Conservation (phyloP, 228 moss, liverwort and hornwort species). For the Sphagnum magellanicum region DNA sequence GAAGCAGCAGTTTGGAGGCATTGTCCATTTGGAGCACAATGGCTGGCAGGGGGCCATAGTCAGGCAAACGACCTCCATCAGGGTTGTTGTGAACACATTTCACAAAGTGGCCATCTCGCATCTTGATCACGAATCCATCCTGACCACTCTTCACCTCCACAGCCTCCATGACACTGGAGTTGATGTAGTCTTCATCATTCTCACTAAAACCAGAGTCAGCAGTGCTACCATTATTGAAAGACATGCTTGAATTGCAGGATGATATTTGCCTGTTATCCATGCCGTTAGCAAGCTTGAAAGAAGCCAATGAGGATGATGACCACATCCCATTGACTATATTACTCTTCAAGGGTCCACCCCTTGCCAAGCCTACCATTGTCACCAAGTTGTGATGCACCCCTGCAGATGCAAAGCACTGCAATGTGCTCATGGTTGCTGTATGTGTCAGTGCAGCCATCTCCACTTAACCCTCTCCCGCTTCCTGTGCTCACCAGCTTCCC, state of each 20-base stretch:
- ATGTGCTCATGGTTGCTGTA: constrained; percentile 26
- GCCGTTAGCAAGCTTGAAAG: constrained; percentile 10
- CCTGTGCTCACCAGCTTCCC: no score
- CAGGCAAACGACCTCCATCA: constrained; percentile 68
- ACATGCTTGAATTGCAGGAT: constrained; percentile 75
- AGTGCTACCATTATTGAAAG: constrained; percentile 70
- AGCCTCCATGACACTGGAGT: constrained; percentile 71
- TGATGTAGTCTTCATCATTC: constrained; percentile 74
- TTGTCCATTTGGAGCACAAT: constrained; percentile 84
- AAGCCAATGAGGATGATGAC: constrained; percentile 2
- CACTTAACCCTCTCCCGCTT: background rate
- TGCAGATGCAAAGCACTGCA: constrained; percentile 23
- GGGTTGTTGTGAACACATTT: constrained; percentile 83
- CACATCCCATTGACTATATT: constrained; percentile 5
- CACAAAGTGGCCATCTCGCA: constrained; percentile 73
- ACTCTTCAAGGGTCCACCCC: background rate
- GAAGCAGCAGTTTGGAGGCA: constrained; percentile 69
- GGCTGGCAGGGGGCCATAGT: constrained; percentile 78
- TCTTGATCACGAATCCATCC: constrained; percentile 80
- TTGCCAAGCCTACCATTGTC: constrained; percentile 1
- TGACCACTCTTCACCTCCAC: constrained; percentile 81
- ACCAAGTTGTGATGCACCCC: constrained; percentile 15
- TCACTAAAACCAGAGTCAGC: constrained; percentile 72
- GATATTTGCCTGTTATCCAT: constrained; percentile 6
- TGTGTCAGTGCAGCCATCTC: constrained; percentile 28